Evolutionary conservation across 192 early-diverging fungal species (phyloP).

Genomic region (Coemansia sp.): DNA sequence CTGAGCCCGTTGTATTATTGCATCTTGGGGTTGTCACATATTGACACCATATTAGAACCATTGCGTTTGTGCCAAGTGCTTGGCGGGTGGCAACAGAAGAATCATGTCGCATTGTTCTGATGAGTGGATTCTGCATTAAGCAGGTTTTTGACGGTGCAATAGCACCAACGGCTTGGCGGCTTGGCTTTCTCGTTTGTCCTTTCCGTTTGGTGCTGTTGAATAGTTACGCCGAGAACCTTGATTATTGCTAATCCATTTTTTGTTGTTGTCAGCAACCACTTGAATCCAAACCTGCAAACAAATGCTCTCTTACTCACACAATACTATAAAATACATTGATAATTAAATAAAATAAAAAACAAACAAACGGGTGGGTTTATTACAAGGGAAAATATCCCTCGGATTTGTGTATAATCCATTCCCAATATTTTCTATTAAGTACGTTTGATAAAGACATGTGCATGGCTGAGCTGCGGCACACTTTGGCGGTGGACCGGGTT

Average conservation of each 20-base stretch:
- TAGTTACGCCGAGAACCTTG: no score
- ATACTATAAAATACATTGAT: no score
- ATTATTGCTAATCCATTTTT: no score
- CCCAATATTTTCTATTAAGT: slow-evolving; percentile 2
- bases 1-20: not conserved
- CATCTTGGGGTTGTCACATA: not conserved
- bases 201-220: no score
- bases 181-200: no score
- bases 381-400: not conserved
- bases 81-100: no score
- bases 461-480: slow-evolving; percentile 52
- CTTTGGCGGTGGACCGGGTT: slow-evolving; percentile 44
- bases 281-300: no score
- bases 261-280: no score
- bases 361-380: not conserved
- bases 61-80: not conserved
- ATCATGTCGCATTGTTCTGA: not conserved
- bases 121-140: not conserved
- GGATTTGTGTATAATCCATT: not conserved
- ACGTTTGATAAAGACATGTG: slow-evolving; percentile 45
- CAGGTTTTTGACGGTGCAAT: not conserved
- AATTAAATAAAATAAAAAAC: not conserved
- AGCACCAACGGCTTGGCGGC: no score
- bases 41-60: not conserved
- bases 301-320: no score